A percentile compares a stretch with the other conserved stretches of the same genome.
Conservation (phyloP, 495 filamentous ascomycete species). For the Aspergillus incahuasiensis region DNA sequence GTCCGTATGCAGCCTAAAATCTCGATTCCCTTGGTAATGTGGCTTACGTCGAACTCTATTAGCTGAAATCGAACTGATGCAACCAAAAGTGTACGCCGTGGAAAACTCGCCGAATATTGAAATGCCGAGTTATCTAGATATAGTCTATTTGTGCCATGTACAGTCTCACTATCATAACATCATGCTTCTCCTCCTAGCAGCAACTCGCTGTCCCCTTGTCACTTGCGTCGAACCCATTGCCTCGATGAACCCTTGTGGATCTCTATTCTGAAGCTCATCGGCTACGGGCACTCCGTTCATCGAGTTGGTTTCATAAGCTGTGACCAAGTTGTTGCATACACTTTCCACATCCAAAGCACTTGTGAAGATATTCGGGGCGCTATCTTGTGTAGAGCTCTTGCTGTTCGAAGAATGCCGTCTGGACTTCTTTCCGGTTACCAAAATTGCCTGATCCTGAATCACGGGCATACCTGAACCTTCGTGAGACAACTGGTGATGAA, state of each 20-base stretch:
- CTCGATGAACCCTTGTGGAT: slow-evolving; percentile 4
- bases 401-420: slow-evolving; percentile 41
- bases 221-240: slow-evolving; percentile 11
- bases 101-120: too few relatives aligned
- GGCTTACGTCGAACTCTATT: too few relatives aligned
- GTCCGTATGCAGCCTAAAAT: too few relatives aligned
- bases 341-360: slow-evolving; percentile 9
- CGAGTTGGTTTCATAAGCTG: not conserved
- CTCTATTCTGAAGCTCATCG: not conserved
- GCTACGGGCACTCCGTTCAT: not conserved
- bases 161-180: slow-evolving; percentile 32
- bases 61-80: too few relatives aligned
- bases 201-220: slow-evolving; percentile 31
- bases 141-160: not conserved
- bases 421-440: slow-evolving; percentile 21
- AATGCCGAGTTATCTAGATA: too few relatives aligned
- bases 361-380: slow-evolving; percentile 5
- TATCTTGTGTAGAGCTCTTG: slow-evolving; percentile 11
- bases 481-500: not conserved
- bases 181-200: slow-evolving; percentile 48
- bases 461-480: not conserved
- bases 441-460: slow-evolving; percentile 10
- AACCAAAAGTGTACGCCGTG: too few relatives aligned
- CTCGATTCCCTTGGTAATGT: too few relatives aligned
- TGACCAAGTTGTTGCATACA: not conserved